Base-by-base conservation (phyloP, 2,329 filamentous ascomycete genomes). In the Diaporthe velutina region DNA sequence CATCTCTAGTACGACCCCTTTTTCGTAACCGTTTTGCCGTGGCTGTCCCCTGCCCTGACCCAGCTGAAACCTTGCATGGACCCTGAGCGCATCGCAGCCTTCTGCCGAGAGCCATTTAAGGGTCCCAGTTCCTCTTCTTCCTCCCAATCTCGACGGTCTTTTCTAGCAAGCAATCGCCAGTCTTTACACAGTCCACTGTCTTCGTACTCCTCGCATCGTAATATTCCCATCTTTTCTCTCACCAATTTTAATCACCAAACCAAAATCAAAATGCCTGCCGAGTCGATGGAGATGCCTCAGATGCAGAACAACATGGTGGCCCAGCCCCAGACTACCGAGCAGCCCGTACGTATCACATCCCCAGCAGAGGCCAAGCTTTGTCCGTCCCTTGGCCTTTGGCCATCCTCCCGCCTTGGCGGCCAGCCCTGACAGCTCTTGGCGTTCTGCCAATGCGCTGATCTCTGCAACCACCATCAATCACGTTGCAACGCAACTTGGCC, bases 291-390 rank as follows among this genome's bases (percentile, higher is more conserved):
- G 60, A 76, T 76, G 75, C 60, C 60, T 35, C 74, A 73, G 54
- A 71, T 66, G 52, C 28, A 52, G 64, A 60, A 71, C 40, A 67
- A 60, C 58, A 75, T 75, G 70, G 71, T 72, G 64, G 76, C 76
- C 76, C 73, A 80, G 77, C 61, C 77, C 48, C 75, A 72, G 66
- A 61, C 71, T 60, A 70, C 73, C 58, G 78, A 79, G 75, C 79
- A 80, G 77, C 79, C 79, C 22, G 79, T 80, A 79, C 61, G 79
- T 78, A 61, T 25, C 45, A 66, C 38, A 58, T 40, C 64, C 17
- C 33, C 48, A 54, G 15, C 28, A 13, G n/a, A 22, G 7, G 64
- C 64, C 64, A 68, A 68, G 64, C 64, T 68, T 68, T 68, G 64
- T 68, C 64, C 48, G 33, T 68, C 64, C 15, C 64, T 68, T 68